A percentile compares a stretch with the other conserved stretches of the same genome.
These are phyloP conservation scores for Fomitopsis betulina DNA, from an alignment of 1,284 basidiomycete species.

Conservation along the genomic window DNA sequence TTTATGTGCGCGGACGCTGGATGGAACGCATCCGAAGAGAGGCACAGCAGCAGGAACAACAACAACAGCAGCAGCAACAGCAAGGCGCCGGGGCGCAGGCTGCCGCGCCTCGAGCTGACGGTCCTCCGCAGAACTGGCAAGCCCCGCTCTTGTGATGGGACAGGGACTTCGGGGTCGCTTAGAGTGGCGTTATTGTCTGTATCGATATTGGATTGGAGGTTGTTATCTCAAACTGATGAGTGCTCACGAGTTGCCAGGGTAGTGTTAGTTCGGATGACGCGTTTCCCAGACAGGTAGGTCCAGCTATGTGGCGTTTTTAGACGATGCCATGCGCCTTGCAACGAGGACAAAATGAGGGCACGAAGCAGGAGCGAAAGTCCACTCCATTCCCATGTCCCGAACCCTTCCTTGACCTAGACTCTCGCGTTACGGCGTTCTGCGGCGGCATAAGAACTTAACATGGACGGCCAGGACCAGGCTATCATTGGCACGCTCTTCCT, in stretches of 20 bases:
- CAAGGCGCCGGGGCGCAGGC: background rate
- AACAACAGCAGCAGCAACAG: constrained; percentile 23
- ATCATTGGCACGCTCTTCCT: background rate
- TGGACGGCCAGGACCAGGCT: background rate
- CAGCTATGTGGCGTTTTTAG: background rate
- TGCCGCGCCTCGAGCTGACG: background rate
- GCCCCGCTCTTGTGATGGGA: background rate
- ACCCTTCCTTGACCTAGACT: background rate
- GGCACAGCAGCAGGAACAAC: constrained; percentile 32
- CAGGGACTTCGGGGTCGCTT: background rate
- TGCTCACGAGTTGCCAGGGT: background rate
- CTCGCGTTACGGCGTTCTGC: background rate
- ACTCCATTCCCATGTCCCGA: background rate
- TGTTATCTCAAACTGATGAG: background rate
- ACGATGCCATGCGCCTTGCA: background rate
- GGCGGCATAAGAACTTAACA: background rate
- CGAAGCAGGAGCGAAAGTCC: background rate
- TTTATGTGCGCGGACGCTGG: constrained; percentile 70
- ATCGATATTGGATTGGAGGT: background rate
- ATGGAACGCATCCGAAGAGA: constrained; percentile 60
- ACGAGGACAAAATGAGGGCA: background rate
- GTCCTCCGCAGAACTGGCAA: constrained; percentile 1
- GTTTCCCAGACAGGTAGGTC: background rate
- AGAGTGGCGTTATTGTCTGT: background rate
- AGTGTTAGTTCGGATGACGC: background rate